A percentile compares a stretch with the other conserved stretches of the same genome.
Conservation (phyloP, 352 stramenopile species). For the Phytophthora ramorum region DNA sequence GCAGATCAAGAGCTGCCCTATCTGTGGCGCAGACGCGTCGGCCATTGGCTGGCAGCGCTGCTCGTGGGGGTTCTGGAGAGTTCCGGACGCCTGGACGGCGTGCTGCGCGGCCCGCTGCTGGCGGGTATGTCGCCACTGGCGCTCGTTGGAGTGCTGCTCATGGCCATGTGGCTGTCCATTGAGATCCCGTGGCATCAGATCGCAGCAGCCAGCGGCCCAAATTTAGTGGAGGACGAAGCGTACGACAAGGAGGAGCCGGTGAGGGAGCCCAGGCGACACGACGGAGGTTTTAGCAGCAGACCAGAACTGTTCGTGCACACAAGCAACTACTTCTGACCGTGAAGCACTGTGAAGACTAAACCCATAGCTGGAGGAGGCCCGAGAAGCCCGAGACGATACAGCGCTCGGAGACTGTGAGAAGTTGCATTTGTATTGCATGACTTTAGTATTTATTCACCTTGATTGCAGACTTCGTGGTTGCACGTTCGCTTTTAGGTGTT, state of each 20-base stretch:
- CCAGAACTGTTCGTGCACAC: conserved; percentile 30
- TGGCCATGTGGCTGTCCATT: conserved; percentile 50
- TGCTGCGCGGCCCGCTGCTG: conserved; percentile 29
- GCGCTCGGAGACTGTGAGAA: conserved; percentile 6
- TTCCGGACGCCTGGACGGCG: conserved; percentile 24
- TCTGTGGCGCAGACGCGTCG: conserved; percentile 45
- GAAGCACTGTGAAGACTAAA: conserved; percentile 8
- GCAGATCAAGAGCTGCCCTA: conserved; percentile 49
- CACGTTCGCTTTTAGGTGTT: conserved; percentile 8
- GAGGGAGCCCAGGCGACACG: background rate
- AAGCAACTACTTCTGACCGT: conserved; percentile 21
- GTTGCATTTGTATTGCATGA: conserved; percentile 15
- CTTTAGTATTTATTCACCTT: conserved; percentile 43
- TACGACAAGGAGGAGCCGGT: conserved; percentile 12
- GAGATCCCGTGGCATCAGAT: conserved; percentile 54
- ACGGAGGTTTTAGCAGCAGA: conserved; percentile 3
- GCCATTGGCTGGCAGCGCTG: conserved; percentile 45
- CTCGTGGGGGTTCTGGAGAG: conserved; percentile 41
- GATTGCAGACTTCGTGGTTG: conserved; percentile 15
- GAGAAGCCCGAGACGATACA: conserved; percentile 16
- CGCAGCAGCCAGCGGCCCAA: conserved; percentile 18
- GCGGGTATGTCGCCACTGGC: conserved; percentile 34
- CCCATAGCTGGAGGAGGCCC: conserved; percentile 5
- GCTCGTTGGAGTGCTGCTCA: conserved; percentile 44
- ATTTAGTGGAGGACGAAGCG: conserved; percentile 17